Base-by-base conservation (phyloP, 2,329 filamentous ascomycete genomes). In the Westerdykella ornata region DNA sequence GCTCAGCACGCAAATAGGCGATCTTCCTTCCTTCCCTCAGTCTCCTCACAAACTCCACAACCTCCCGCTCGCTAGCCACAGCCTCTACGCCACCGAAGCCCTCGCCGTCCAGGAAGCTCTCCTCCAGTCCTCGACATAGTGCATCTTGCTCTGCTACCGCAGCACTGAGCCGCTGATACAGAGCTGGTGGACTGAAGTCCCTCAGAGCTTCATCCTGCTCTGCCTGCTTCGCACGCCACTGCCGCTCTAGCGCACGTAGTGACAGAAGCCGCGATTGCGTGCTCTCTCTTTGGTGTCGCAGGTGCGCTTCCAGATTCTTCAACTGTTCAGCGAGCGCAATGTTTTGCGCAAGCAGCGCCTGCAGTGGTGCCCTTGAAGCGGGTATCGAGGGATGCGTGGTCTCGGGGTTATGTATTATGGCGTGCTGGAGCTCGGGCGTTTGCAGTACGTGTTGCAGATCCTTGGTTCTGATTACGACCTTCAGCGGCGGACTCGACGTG, bases 161-260 rank as follows among this genome's bases (percentile, higher is more conserved):
- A 44, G 84, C 83, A 35, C 74, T 80, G 9, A 97, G 72, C 38
- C 85, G 76, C 66, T 89, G 85, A 61, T 97, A 96, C 56, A 97
- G 72, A 33, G 85, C 84, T 33, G 87, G 84, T 0, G 90, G 88
- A 18, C 86, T 85, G 69, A 94, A 97, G 1, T 86, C 85, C 28
- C 81, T 79, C 45, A 97, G 71, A 5, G 86, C 88, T 38, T 80
- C 75, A 63, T 97, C 92, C 77, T 95, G 92, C 55, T 92, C 88
- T 1, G 79, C 75, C 65, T 97, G 87, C 65, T 92, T 94, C 52
- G 85, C 79, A 41, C 83, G 80, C 86, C 92, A 97, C 58, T 90
- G 84, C n/a, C 89, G 80, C 68, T 97, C 92, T 13, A 96, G 77
- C 1, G 86, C 85, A 56, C 90, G 85, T 16, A 92, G 80, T 9